Conservation (phyloP, 352 stramenopile genomes). For the Globisporangium cylindrosporum region DNA sequence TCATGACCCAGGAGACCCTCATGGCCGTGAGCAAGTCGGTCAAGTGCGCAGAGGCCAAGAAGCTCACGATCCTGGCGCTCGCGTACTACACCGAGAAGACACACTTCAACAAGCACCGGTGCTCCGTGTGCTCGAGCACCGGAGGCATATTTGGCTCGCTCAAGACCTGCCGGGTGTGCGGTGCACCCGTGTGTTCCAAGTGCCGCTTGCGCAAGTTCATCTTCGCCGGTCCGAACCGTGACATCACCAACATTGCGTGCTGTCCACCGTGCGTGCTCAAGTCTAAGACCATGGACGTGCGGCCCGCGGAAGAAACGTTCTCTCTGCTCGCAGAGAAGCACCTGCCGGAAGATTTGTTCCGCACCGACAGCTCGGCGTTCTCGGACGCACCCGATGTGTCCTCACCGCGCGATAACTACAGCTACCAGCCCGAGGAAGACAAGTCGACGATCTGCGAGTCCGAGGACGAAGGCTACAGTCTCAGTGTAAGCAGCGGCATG, state of each 20-base stretch:
- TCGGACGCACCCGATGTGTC: conserved; percentile 3
- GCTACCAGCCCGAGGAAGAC: conserved; percentile 3
- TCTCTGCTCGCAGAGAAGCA: conserved; percentile 15
- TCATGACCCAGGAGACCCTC: conserved; percentile 34
- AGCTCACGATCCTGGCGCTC: conserved; percentile 41
- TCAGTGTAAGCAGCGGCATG: conserved; percentile 20
- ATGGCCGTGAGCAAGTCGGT: conserved; percentile 20
- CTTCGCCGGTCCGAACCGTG: conserved; percentile 7
- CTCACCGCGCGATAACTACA: conserved; percentile 4
- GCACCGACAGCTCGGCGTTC: conserved; percentile 7
- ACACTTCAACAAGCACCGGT: conserved; percentile 12
- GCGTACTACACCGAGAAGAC: conserved; percentile 4
- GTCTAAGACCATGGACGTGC: conserved; percentile 16
- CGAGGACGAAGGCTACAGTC: conserved; percentile 17
- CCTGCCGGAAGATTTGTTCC: conserved; percentile 14
- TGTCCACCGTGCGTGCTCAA: conserved; percentile 18
- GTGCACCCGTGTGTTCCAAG: conserved; percentile 7
- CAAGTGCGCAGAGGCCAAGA: conserved; percentile 48
- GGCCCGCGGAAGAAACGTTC: conserved; percentile 14
- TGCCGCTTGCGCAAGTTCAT: conserved; percentile 14
- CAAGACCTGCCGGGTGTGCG: conserved; percentile 4
- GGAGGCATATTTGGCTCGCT: conserved; percentile 8
- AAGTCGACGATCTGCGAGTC: conserved; percentile 15
- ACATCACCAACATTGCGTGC: conserved; percentile 9
- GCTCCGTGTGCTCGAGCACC: conserved; percentile 9